Percentiles rank a stretch among this genome's conserved stretches.
Conservation (phyloP, 1,284 basidiomycete species). For the Pisolithus thermaeus region DNA sequence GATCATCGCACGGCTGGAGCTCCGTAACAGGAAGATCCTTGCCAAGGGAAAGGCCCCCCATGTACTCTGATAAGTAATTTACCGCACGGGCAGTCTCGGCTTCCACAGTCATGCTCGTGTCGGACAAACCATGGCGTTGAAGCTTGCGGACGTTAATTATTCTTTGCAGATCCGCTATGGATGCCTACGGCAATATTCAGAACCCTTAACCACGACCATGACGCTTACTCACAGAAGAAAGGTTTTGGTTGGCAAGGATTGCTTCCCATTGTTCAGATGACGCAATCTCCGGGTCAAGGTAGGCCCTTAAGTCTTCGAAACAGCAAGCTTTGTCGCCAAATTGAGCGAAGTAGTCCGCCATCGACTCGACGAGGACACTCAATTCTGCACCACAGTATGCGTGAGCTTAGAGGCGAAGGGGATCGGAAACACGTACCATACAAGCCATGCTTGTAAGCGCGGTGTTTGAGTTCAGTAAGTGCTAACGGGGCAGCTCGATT, state of each 20-base stretch:
- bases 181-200: constrained; percentile 33
- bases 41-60: constrained; percentile 62
- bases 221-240: constrained; percentile 42
- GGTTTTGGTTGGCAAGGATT: constrained; percentile 45
- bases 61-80: constrained; percentile 55
- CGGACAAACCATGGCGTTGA: constrained; percentile 50
- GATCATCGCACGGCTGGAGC: constrained; percentile 83
- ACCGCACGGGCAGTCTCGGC: constrained; percentile 47
- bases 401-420: not conserved
- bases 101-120: constrained; percentile 46
- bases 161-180: constrained; percentile 45
- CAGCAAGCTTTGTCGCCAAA: constrained; percentile 81
- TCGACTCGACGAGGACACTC: constrained; percentile 36
- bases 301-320: constrained; percentile 77
- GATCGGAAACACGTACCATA: constrained; percentile 34
- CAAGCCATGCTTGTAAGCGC: constrained; percentile 42
- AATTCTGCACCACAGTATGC: constrained; percentile 33
- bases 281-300: constrained; percentile 44
- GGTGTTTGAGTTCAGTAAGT: constrained; percentile 64
- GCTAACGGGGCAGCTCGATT: constrained; percentile 72
- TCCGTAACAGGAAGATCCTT: constrained; percentile 66
- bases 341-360: constrained; percentile 64
- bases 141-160: constrained; percentile 71
- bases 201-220: constrained; percentile 10
- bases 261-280: constrained; percentile 47